These are phyloP conservation scores for Myrmaecium sp. DNA, from an alignment of 2,329 filamentous ascomycete species.

Conservation along the genomic window DNA sequence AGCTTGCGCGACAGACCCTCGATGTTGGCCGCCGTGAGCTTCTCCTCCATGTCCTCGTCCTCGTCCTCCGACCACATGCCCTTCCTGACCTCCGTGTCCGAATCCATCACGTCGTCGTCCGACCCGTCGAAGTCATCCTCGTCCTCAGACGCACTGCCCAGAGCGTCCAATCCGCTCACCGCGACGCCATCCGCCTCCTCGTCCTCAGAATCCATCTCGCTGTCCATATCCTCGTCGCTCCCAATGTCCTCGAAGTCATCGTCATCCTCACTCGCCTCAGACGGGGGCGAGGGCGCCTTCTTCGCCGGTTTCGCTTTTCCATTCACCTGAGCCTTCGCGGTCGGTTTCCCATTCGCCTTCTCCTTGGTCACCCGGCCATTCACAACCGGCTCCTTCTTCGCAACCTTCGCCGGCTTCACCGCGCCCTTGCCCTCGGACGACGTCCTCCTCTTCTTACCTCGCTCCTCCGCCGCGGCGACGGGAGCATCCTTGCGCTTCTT, in stretches of 20 bases:
- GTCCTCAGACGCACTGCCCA: conserved; percentile 21
- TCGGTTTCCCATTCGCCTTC: conserved; percentile 9
- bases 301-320: conserved; percentile 17
- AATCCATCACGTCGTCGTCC: conserved; percentile 41
- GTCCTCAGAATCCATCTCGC: conserved; percentile 9
- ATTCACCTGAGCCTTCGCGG: conserved; percentile 13
- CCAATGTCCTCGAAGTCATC: conserved; percentile 11
- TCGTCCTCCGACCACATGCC: conserved; percentile 93
- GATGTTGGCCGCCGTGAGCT: conserved; percentile 89
- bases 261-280: conserved; percentile 12
- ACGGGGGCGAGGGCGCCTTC: conserved; percentile 13
- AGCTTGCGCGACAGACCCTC: conserved; percentile 76
- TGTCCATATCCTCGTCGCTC: conserved; percentile 11
- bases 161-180: conserved; percentile 20
- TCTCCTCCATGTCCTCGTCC: conserved; percentile 73
- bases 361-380: conserved; percentile 13
- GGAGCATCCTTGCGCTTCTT: conserved; percentile 77
- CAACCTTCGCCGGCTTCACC: conserved; percentile 23
- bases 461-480: conserved; percentile 28
- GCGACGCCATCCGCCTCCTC: conserved; percentile 20
- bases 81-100: conserved; percentile 21
- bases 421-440: conserved; percentile 26
- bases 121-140: conserved; percentile 39
- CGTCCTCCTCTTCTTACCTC: conserved; percentile 46
- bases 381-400: conserved; percentile 15